These are phyloP conservation scores for Trichothecium roseum DNA, from an alignment of 2,329 filamentous ascomycete species.

Conservation along the genomic window DNA sequence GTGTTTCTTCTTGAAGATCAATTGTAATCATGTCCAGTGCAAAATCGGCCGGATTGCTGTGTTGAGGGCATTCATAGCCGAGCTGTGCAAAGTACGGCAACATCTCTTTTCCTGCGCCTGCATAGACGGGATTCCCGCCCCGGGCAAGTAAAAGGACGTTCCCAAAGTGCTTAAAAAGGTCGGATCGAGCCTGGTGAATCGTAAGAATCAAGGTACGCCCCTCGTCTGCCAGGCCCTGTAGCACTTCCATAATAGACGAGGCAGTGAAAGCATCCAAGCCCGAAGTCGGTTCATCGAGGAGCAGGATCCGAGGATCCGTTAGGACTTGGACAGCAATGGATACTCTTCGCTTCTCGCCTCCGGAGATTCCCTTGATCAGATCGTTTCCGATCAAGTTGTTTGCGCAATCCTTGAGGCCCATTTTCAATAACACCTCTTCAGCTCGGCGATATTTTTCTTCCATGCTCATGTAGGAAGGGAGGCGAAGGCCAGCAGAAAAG, in stretches of 20 bases:
- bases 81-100: slow-evolving; percentile 50
- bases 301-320: slow-evolving; percentile 60
- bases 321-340: slow-evolving; percentile 70
- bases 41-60: slow-evolving; percentile 70
- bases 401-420: slow-evolving; percentile 70
- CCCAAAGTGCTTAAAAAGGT: slow-evolving; percentile 61
- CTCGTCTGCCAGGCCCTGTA: slow-evolving; percentile 59
- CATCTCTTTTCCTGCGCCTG: slow-evolving; percentile 54
- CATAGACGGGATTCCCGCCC: slow-evolving; percentile 58
- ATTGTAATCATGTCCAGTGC: slow-evolving; percentile 68
- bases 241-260: slow-evolving; percentile 64
- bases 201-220: slow-evolving; percentile 67
- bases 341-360: slow-evolving; percentile 68
- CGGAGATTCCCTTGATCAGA: slow-evolving; percentile 66
- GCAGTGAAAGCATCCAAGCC: slow-evolving; percentile 72
- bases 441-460: slow-evolving; percentile 57
- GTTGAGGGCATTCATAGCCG: slow-evolving; percentile 54
- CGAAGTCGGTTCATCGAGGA: slow-evolving; percentile 68
- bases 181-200: slow-evolving; percentile 67
- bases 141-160: slow-evolving; percentile 61
- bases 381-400: slow-evolving; percentile 65
- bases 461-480: slow-evolving; percentile 60
- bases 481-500: slow-evolving; percentile 60
- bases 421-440: slow-evolving; percentile 61
- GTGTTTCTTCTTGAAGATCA: slow-evolving; percentile 55